Conservation (phyloP, 768 basidiomycete genomes). For the Gloeopeniophorella convolvens region DNA sequence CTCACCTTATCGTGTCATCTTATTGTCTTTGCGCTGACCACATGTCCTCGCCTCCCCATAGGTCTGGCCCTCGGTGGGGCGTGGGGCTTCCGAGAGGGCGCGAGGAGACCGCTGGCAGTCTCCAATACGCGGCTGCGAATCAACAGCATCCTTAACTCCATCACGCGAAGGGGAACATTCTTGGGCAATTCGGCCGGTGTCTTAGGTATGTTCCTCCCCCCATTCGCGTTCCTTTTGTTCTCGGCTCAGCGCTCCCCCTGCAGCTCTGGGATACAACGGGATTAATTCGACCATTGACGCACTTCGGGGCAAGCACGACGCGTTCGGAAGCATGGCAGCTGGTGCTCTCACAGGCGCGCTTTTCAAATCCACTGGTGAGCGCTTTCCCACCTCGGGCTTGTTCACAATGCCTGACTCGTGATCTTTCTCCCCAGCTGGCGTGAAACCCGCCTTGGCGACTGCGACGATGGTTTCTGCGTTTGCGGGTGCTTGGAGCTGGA, state of each 20-base stretch:
- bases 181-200: conserved; percentile 98
- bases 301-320: conserved; percentile 87
- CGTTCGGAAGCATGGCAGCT: conserved; percentile 84
- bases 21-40: conserved; percentile 77
- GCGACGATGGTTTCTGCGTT: conserved; percentile 84
- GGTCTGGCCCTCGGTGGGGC: conserved; percentile 91
- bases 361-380: conserved; percentile 89
- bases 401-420: conserved; percentile 23
- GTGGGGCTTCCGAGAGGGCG: conserved; percentile 96
- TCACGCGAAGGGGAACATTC: conserved; percentile 94
- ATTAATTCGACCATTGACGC: conserved; percentile 92
- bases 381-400: conserved; percentile 28
- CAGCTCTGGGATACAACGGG: conserved; percentile 94
- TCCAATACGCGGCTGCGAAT: conserved; percentile 84
- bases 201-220: conserved; percentile 64
- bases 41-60: conserved; percentile 63
- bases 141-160: conserved; percentile 94
- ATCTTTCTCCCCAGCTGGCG: conserved; percentile 64
- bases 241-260: conserved; percentile 32
- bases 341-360: conserved; percentile 86
- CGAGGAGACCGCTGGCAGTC: conserved; percentile 78
- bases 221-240: conserved; percentile 32
- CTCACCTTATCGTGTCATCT: conserved; percentile 32
- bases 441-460: conserved; percentile 83
- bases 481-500: conserved; percentile 91